phyloP scores from a whole-genome alignment of 2,329 filamentous ascomycete species.

The Fulvia fulva region DNA sequence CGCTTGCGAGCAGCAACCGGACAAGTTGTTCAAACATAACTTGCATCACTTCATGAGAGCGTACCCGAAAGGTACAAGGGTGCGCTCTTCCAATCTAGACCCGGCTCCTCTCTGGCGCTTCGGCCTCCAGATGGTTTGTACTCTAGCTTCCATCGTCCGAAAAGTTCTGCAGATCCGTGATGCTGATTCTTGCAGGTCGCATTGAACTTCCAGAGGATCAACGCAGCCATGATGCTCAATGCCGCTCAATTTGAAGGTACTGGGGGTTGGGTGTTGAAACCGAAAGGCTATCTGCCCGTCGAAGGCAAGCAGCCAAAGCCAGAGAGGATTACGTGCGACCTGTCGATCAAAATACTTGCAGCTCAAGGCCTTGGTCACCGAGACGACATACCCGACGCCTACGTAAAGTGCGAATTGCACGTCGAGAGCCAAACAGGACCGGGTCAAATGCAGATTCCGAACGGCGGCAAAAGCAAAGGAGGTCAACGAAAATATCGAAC shows the following conservation, averaged over 20 bases:
- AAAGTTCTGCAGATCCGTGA: not conserved
- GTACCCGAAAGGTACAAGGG: conserved; percentile 77
- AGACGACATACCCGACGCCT: conserved; percentile 58
- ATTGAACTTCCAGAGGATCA: conserved; percentile 88
- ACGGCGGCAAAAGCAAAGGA: conserved; percentile 51
- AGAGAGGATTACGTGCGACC: conserved; percentile 48
- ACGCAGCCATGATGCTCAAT: conserved; percentile 94
- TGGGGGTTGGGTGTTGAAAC: conserved; percentile 81
- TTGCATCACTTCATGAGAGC: conserved; percentile 77
- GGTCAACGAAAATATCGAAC: conserved; percentile 47
- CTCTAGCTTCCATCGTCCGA: not conserved
- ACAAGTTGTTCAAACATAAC: conserved; percentile 75
- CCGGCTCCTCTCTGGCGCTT: conserved; percentile 78
- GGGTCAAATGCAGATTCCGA: conserved; percentile 39
- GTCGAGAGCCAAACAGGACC: conserved; percentile 62
- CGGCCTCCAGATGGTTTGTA: not conserved
- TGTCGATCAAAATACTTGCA: conserved; percentile 70
- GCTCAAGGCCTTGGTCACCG: conserved; percentile 66
- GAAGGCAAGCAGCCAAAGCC: conserved; percentile 14
- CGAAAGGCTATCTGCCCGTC: conserved; percentile 61
- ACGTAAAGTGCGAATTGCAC: conserved; percentile 76
- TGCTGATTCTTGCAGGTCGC: conserved; percentile 53
- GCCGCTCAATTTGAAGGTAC: conserved; percentile 84
- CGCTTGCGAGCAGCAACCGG: conserved; percentile 53
- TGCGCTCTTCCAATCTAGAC: conserved; percentile 82